Conservation (phyloP, 148 eudicot species). For the Chenopodium formosanum region DNA sequence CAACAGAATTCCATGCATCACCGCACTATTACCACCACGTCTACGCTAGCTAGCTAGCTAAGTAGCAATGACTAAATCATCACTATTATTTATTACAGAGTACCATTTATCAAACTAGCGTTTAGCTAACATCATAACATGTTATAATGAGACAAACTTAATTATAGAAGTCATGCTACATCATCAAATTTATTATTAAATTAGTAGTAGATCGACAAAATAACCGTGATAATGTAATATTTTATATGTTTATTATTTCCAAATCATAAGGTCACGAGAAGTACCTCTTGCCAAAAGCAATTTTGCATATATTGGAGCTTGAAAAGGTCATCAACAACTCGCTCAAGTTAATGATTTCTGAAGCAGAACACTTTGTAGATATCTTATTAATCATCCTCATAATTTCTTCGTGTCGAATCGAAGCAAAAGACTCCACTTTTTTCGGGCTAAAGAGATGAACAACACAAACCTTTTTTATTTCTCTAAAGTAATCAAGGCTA, state of each 20-base stretch:
- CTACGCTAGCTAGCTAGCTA: too few species aligned
- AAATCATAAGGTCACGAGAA: not conserved
- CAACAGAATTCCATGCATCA: too few species aligned
- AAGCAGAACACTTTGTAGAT: not conserved
- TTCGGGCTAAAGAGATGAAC: constrained; percentile 1
- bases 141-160: too few species aligned
- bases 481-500: not conserved
- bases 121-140: too few species aligned
- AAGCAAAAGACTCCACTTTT: constrained; percentile 4
- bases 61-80: too few species aligned
- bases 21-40: too few species aligned
- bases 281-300: constrained; percentile 12
- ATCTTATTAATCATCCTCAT: not conserved
- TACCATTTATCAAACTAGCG: too few species aligned
- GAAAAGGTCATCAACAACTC: not conserved
- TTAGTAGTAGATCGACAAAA: too few species aligned
- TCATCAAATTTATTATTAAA: too few species aligned
- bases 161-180: too few species aligned
- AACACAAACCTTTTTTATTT: constrained; percentile 10
- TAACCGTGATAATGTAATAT: too few species aligned
- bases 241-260: not conserved
- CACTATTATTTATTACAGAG: too few species aligned
- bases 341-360: not conserved
- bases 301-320: constrained; percentile 12
- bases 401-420: constrained; percentile 1